Conservation (phyloP, 2,329 filamentous ascomycete genomes). For the Fusarium mundagurra region DNA sequence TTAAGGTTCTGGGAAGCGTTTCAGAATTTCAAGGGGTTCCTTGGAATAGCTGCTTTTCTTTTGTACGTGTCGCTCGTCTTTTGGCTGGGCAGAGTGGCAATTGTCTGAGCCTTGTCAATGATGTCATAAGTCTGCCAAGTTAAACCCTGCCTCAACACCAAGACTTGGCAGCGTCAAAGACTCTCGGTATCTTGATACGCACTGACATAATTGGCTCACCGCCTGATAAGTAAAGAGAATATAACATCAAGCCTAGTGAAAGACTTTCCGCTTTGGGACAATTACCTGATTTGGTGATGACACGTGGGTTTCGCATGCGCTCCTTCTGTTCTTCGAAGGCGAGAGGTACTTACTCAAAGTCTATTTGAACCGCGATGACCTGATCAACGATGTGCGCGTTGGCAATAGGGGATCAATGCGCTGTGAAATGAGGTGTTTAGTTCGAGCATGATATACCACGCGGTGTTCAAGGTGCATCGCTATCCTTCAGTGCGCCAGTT, state of each 20-base stretch:
- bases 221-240: not conserved
- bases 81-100: slow-evolving; percentile 23
- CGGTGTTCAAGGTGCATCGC: not conserved
- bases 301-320: not conserved
- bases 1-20: not conserved
- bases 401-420: fast-evolving
- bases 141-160: slow-evolving; percentile 10
- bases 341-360: not conserved
- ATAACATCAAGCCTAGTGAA: not conserved
- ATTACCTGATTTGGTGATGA: not conserved
- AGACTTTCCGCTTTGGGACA: not conserved
- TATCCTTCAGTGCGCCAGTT: too few relatives aligned
- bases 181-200: not conserved
- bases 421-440: fast-evolving
- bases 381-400: fast-evolving
- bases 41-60: slow-evolving; percentile 2
- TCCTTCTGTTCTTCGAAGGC: not conserved
- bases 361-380: not conserved
- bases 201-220: not conserved
- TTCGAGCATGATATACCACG: not conserved
- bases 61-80: slow-evolving; percentile 15
- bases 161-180: slow-evolving; percentile 24
- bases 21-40: slow-evolving; percentile 24
- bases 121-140: slow-evolving; percentile 24
- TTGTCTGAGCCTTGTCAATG: slow-evolving; percentile 4